Evolutionary conservation across 2,329 filamentous ascomycete species (phyloP), one percentile per base, ranked within the genome.

Genomic region (Monilinia polystroma): DNA sequence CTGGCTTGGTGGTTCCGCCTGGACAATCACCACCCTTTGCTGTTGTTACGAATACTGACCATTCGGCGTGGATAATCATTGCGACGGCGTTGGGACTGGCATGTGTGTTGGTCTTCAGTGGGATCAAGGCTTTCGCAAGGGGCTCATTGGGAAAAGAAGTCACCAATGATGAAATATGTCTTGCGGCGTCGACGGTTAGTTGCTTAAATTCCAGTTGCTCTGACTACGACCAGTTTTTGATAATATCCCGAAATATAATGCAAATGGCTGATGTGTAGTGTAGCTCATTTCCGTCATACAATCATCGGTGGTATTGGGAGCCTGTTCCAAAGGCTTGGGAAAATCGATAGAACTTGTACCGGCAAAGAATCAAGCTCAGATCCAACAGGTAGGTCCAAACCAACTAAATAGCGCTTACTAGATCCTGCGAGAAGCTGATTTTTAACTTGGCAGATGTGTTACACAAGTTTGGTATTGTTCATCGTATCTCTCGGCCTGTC

Each of bases 401-500:
- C 63, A 26, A 54, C 29, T 62, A 38, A 53, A 1, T 29, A 26
- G n/a, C 14, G 43, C 12, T 29, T 4, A 12, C 16, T 38, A 7
- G 11, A 38, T 60, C 14, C 43, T 7, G 45, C 29, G 35, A 23
- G n/a, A 18, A 10, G 57, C 57, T 60, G 32, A 60, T 16, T 18
- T 35, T 20, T 64, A 10, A 45, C n/a, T 47, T 35, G 12, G n/a
- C 65, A 79, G 78, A 73, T 74, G 47, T 74, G 78, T 49, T 79
- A 78, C 64, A 72, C 75, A 51, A 76, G 76, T 67, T 77, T 82
- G 67, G 70, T 81, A 26, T 73, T 83, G 67, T 80, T 78, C 63
- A 69, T 82, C 45, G 49, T 80, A 53, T 72, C 76, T 1, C 70
- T 81, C 26, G 80, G 79, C 66, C 74, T 81, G 23, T 80, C 80